Percentiles rank a stretch among this genome's conserved stretches.
Conservation (phyloP, 106 monocot genomes). For the Phalaenopsis equestris region DNA sequence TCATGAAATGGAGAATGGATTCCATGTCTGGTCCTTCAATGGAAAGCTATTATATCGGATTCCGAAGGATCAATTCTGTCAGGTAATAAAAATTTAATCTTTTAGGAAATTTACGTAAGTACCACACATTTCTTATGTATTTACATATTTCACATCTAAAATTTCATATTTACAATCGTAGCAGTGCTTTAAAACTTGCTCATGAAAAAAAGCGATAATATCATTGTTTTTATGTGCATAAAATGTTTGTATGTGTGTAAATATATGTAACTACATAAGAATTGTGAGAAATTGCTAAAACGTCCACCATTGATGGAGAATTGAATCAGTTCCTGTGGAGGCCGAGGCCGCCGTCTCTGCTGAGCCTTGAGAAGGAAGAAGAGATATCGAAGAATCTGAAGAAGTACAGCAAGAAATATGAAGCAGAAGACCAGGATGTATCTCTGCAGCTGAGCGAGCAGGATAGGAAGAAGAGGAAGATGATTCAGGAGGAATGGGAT, state of each 20-base stretch:
- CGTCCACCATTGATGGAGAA: not conserved
- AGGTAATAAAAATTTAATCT: conserved; percentile 30
- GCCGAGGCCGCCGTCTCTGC: conserved; percentile 69
- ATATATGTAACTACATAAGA: too few species aligned
- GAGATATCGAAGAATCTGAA: conserved; percentile 80
- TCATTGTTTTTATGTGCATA: too few species aligned
- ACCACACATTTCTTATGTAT: too few species aligned
- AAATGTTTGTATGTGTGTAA: too few species aligned
- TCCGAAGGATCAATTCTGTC: conserved; percentile 73
- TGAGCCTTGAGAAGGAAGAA: conserved; percentile 71
- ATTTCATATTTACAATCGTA: too few species aligned
- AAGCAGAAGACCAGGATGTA: conserved; percentile 84
- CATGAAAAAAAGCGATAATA: too few species aligned
- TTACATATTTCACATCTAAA: too few species aligned
- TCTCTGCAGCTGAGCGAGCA: conserved; percentile 73
- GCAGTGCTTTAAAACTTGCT: too few species aligned
- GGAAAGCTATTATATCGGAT: conserved; percentile 84
- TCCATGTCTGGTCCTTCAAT: conserved; percentile 87
- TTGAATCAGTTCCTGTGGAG: conserved; percentile 74
- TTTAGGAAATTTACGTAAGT: too few species aligned
- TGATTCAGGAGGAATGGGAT: conserved; percentile 73
- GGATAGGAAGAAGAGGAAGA: conserved; percentile 78
- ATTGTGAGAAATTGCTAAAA: not conserved
- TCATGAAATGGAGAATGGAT: conserved; percentile 96
- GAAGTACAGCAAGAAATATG: conserved; percentile 95